Base-by-base conservation (phyloP, 225 moss, liverwort and hornwort species). In the Pseudisothecium myosuroides region DNA sequence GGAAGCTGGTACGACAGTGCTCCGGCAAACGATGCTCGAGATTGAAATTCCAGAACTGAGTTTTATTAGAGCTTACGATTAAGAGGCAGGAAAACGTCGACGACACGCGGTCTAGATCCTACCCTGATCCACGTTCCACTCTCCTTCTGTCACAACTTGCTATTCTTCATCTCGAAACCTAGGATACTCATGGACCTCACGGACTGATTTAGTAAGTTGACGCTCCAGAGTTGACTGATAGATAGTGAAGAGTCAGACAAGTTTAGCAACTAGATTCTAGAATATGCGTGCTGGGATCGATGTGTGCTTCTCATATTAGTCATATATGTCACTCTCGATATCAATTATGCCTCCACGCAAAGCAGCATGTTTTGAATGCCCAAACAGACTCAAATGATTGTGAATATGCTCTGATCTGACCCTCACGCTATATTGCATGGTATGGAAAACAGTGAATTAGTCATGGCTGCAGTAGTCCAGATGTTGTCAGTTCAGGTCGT, bases 361-460 rank as follows among this genome's bases (percentile, higher is more conserved):
- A 77, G 82, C 28, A 49, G 47, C 59, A n/a, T 81, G 76, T 50
- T 81, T 36, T 19, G 68, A 81, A 45, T 39, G 76, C 59, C 60
- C 60, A 74, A 36, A 78, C 85, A 61, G 63, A 47, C 71, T 92
- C 85, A 54, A 86, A 86, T 90, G 92, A 86, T 88, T 90, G 75
- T 49, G 88, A 79, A 80, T 87, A 87, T 91, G 89, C 87, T 90
- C 49, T 65, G 55, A 55, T 52, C 77, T 65, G 68, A 90, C 82
- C 37, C 72, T 59, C 86, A 83, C 80, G n/a, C 61, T 74, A 6
- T 17, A 39, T 27, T 83, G 73, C 79, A 83, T 75, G 83, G 88
- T 55, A 83, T 65, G 47, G 79, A 65, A 88, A 86, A 52, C 80
- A 88, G 86, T 63, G 88, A 88, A 75, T 22, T 32, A 75, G 90